Evolutionary conservation across 495 filamentous ascomycete species (phyloP), one percentile per base, ranked within the genome.

Genomic region (Aspergillus affinis): DNA sequence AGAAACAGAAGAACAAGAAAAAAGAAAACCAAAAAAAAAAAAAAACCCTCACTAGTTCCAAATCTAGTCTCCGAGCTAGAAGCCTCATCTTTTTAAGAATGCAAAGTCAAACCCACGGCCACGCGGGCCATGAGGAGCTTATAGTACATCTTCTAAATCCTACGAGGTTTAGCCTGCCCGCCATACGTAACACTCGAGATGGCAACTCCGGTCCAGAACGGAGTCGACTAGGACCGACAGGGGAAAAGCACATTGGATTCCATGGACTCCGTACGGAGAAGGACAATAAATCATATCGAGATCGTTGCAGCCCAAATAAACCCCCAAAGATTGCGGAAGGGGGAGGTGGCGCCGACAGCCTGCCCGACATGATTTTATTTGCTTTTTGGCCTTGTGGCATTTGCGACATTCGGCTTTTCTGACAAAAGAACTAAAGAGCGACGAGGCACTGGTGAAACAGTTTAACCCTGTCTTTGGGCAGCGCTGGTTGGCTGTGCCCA

Each of bases 401-500:
- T 26, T 26, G 2, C 2, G 23, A 26, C 23, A 26, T 26, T 26
- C 4, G 23, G 23, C 23, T 26, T 26, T 27, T 27, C 3, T 6
- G 13, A 18, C 10, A 1, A 20, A 12, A 36, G 30, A 55, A 27
- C 23, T 27, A 7, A 55, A 18, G n/a, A 32, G 8, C 20, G 18
- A 27, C 49, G 46, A 58, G 26, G 55, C 55, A 58, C 55, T 58
- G 55, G 55, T 58, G 55, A 58, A 58, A 58, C 55, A 58, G 46
- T 15, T 55, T 12, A 55, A 36, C 52, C 26, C 30, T 19, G n/a
- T 18, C 52, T 26, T 19, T 44, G 52, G n/a, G 20, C 36, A 13
- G 15, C 36, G 36, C 36, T 41, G 36, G 36, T 41, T 41, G 36
- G 36, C 36, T 41, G 13, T 12, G 19, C 50, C 23, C 23, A 26